These are phyloP conservation scores for Acephala macrosclerotiorum DNA, from an alignment of 2,329 filamentous ascomycete genomes.

Conservation along the genomic window DNA sequence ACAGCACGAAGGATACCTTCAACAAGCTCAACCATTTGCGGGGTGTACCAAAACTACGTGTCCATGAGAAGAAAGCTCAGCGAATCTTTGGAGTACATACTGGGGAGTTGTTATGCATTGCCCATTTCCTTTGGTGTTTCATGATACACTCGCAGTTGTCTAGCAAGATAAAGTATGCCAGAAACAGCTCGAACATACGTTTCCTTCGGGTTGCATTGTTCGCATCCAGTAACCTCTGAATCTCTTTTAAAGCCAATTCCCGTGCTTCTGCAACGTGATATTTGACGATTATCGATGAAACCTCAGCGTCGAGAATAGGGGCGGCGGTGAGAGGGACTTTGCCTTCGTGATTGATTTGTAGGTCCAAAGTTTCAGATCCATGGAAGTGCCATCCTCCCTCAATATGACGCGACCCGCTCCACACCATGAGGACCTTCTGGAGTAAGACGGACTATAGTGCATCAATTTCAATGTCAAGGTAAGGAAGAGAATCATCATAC, in stretches of 20 bases:
- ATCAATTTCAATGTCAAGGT: slow-evolving; percentile 3
- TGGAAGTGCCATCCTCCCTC: slow-evolving; percentile 16
- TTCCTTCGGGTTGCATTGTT: slow-evolving; percentile 11
- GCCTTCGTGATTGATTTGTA: slow-evolving; percentile 6
- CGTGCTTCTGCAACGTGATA: slow-evolving; percentile 2
- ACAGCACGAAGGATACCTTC: slow-evolving; percentile 13
- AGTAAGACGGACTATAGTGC: slow-evolving; percentile 1
- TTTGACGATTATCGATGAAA: slow-evolving; percentile 12
- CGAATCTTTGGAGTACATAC: slow-evolving; percentile 7
- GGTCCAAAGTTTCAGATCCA: slow-evolving; percentile 11
- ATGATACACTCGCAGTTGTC: slow-evolving; percentile 13
- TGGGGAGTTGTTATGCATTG: slow-evolving; percentile 7
- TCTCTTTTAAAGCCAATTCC: not conserved
- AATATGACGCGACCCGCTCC: slow-evolving; percentile 8
- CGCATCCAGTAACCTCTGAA: slow-evolving; percentile 1
- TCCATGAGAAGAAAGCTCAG: slow-evolving; percentile 8
- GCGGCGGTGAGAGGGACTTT: slow-evolving; percentile 12
- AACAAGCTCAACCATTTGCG: slow-evolving; percentile 7
- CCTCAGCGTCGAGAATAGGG: slow-evolving; percentile 11
- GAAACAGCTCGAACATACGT: slow-evolving; percentile 11
- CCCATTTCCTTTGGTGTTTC: slow-evolving; percentile 12
- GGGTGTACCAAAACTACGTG: slow-evolving; percentile 9
- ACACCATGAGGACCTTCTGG: slow-evolving; percentile 6
- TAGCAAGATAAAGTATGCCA: slow-evolving; percentile 13
- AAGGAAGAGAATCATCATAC: not conserved